Percentiles rank a stretch among this genome's conserved stretches.
These are phyloP conservation scores for Saccharomycopsis fermentans DNA, from an alignment of 805 yeast genomes.

Conservation along the genomic window DNA sequence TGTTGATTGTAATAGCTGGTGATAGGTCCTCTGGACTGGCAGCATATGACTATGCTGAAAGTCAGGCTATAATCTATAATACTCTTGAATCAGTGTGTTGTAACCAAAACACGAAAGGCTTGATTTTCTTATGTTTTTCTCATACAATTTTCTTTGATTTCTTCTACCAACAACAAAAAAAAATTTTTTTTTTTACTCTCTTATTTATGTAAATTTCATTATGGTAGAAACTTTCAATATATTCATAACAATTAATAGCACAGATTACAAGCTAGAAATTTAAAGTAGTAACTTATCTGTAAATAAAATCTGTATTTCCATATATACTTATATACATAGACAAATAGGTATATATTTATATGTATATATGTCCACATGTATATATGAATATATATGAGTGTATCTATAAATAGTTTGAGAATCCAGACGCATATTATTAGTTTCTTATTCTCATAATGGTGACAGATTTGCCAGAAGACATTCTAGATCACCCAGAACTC, in stretches of 20 bases:
- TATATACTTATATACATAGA: not conserved
- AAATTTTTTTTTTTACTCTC: not conserved
- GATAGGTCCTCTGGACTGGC: no score
- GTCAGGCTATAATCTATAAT: no score
- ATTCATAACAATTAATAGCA: not conserved
- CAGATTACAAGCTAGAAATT: not conserved
- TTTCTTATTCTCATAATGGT: not conserved
- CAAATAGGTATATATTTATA: not conserved
- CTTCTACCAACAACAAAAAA: not conserved
- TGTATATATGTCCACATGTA: not conserved
- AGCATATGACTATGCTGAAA: no score
- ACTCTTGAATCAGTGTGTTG: not conserved
- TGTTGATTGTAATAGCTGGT: no score
- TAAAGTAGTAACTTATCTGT: not conserved
- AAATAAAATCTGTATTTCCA: not conserved
- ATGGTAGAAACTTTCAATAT: not conserved
- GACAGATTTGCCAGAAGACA: conserved; percentile 38
- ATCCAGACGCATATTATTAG: not conserved
- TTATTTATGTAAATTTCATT: not conserved
- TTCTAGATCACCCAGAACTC: conserved; percentile 64
- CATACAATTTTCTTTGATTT: not conserved
- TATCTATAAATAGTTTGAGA: not conserved
- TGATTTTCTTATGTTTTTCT: not conserved
- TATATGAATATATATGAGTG: not conserved
- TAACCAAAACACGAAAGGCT: not conserved